Evolutionary conservation across 2,329 filamentous ascomycete genomes (phyloP), one percentile per base, ranked within the genome.

Genomic region (Diplodia seriata): DNA sequence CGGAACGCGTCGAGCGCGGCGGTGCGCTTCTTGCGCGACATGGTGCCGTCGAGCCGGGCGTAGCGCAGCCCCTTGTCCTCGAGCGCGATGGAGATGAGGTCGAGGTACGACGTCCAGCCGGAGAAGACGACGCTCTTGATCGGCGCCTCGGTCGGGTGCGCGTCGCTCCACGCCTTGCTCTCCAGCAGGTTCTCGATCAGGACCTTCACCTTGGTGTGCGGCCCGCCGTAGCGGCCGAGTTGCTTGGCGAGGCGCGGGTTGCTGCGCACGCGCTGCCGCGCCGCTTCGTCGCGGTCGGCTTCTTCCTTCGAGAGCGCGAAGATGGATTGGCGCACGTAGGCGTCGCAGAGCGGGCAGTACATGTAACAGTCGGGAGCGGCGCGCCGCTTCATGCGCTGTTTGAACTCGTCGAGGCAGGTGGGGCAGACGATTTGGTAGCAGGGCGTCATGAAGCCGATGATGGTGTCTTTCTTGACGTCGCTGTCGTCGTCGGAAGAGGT

Each of bases 51-150:
- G 1, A 99, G 88, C n/a, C 95, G 91, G 4, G 88, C 87, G 75
- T 88, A 94, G 1, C 80, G 15, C 76, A 96, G 91, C 11, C 85
- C 83, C 12, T 85, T 85, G 61, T 87, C 84, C 36, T 88, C 84
- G 15, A 98, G 85, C 0, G 94, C 94, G 61, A 92, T 85, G 75
- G 95, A 89, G 72, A 99, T 97, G 23, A 99, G 86, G 76, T 98
- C 94, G 18, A 99, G 87, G 76, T 98, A 94, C 0, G 91, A 90
- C 0, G 95, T 98, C 94, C 95, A 98, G n/a, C 90, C 90, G 0
- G 93, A 97, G 79, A 98, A 98, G 7, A 99, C 89, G 15, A 99
- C 93, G 31, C 92, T 95, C 78, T 97, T 98, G 80, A 92, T 91
- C 0, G 94, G 94, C 0, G 88, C 86, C 74, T 94, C 87, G 12